phyloP scores from a whole-genome alignment of 331 rosid genomes.

The Ulmus americana region DNA sequence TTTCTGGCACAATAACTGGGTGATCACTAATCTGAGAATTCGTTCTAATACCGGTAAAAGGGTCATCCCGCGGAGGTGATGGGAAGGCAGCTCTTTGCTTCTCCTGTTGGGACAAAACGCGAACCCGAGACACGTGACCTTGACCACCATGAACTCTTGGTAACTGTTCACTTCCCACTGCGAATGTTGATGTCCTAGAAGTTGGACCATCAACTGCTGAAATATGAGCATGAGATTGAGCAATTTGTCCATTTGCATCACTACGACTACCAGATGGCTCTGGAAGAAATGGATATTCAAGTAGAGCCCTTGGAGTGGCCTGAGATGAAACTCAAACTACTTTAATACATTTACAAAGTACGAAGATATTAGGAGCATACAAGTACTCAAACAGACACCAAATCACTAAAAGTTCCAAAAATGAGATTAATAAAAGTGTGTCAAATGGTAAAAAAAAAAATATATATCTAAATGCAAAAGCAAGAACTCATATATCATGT shows the following conservation, averaged over 20 bases:
- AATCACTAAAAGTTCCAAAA: neutral
- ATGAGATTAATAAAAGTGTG: neutral
- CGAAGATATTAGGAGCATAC: neutral
- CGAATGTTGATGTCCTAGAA: constrained; percentile 55
- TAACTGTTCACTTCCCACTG: constrained; percentile 60
- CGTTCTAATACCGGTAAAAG: constrained; percentile 39
- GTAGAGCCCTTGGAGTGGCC: constrained; percentile 61
- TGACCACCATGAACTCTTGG: constrained; percentile 56
- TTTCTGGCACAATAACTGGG: constrained; percentile 50
- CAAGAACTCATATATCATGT: neutral
- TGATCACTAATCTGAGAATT: constrained; percentile 55
- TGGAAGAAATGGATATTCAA: constrained; percentile 67
- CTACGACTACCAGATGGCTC: constrained; percentile 49
- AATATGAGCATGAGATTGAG: constrained; percentile 61
- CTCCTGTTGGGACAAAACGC: constrained; percentile 54
- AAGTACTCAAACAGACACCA: neutral
- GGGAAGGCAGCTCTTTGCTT: constrained; percentile 50
- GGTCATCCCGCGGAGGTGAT: constrained; percentile 56
- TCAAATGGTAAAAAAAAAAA: constrained; percentile 4
- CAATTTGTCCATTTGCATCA: constrained; percentile 59
- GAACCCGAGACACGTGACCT: constrained; percentile 63
- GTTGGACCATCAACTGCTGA: constrained; percentile 53
- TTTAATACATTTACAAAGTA: constrained; percentile 31
- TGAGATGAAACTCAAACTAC: constrained; percentile 40
- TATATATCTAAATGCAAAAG: neutral